These are phyloP conservation scores for Brassica hybrid DNA, from an alignment of 441 rosid species.

Conservation along the genomic window DNA sequence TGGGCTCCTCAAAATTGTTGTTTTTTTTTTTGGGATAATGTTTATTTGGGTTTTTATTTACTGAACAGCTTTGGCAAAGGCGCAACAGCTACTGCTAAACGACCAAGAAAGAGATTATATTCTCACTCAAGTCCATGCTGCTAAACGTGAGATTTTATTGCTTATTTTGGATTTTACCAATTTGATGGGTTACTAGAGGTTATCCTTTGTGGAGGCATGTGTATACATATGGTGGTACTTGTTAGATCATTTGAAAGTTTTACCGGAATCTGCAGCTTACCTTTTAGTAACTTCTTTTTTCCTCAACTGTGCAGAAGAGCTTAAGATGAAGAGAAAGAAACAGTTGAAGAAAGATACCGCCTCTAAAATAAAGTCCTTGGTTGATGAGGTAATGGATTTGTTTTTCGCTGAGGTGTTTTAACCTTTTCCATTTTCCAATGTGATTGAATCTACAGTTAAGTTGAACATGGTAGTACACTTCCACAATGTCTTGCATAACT, in stretches of 20 bases:
- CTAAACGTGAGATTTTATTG: slow-evolving; percentile 65
- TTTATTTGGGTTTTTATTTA: slow-evolving; percentile 38
- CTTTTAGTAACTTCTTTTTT: neutral
- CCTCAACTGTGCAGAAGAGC: slow-evolving; percentile 74
- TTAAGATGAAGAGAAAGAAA: slow-evolving; percentile 87
- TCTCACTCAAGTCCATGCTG: slow-evolving; percentile 82
- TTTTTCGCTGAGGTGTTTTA: neutral
- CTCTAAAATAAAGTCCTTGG: slow-evolving; percentile 84
- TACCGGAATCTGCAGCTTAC: neutral
- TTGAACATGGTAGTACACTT: slow-evolving; percentile 15
- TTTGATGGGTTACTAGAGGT: slow-evolving; percentile 21
- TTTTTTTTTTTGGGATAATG: no score
- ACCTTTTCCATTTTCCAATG: slow-evolving; percentile 7
- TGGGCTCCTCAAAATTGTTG: neutral
- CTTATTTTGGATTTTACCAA: slow-evolving; percentile 16
- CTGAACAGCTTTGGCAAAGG: slow-evolving; percentile 87
- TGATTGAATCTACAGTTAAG: slow-evolving; percentile 21
- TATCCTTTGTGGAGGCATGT: no score
- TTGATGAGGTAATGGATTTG: slow-evolving; percentile 78
- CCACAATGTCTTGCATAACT: slow-evolving; percentile 15
- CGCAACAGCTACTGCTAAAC: slow-evolving; percentile 81
- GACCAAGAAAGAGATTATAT: slow-evolving; percentile 90
- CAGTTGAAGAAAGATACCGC: slow-evolving; percentile 97
- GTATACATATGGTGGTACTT: no score
- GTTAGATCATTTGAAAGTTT: neutral